Evolutionary conservation across 805 yeast genomes (phyloP).

Genomic region (Barnettozyma botsteinii): DNA sequence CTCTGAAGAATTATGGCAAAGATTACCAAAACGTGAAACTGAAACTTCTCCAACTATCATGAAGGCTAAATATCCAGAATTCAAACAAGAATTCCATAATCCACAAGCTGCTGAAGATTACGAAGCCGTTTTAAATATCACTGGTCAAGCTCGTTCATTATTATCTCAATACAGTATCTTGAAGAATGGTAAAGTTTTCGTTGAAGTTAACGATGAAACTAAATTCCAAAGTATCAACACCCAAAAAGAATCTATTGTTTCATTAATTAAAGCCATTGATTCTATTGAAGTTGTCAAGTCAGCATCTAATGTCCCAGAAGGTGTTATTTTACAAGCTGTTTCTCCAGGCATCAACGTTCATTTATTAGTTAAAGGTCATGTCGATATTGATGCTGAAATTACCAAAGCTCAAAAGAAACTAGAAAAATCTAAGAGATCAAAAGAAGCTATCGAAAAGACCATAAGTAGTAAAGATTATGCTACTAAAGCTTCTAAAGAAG

Average conservation of each 20-base stretch:
- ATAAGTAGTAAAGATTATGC: slow-evolving; percentile 71
- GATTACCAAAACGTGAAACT: slow-evolving; percentile 80
- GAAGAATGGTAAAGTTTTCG: slow-evolving; percentile 81
- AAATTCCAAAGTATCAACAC: slow-evolving; percentile 48
- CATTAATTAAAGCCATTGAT: slow-evolving; percentile 88
- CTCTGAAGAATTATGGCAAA: slow-evolving; percentile 99
- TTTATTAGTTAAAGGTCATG: slow-evolving; percentile 87
- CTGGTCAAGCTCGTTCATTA: slow-evolving; percentile 87
- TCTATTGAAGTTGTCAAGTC: slow-evolving; percentile 58
- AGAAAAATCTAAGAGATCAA: slow-evolving; percentile 53
- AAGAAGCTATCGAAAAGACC: slow-evolving; percentile 62
- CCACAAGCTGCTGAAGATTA: slow-evolving; percentile 65
- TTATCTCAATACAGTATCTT: slow-evolving; percentile 84
- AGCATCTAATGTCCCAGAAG: slow-evolving; percentile 65
- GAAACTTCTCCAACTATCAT: slow-evolving; percentile 69
- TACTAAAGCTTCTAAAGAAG: slow-evolving; percentile 76
- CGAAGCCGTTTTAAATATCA: slow-evolving; percentile 77
- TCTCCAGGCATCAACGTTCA: slow-evolving; percentile 80
- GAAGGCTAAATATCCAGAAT: slow-evolving; percentile 74
- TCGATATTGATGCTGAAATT: slow-evolving; percentile 89
- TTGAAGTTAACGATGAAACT: slow-evolving; percentile 56
- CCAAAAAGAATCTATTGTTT: slow-evolving; percentile 82
- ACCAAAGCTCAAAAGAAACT: slow-evolving; percentile 75
- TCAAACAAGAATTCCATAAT: slow-evolving; percentile 54
- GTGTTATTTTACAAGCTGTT: slow-evolving; percentile 83